phyloP scores from a whole-genome alignment of 768 basidiomycete species.

The Suillus placidus region DNA sequence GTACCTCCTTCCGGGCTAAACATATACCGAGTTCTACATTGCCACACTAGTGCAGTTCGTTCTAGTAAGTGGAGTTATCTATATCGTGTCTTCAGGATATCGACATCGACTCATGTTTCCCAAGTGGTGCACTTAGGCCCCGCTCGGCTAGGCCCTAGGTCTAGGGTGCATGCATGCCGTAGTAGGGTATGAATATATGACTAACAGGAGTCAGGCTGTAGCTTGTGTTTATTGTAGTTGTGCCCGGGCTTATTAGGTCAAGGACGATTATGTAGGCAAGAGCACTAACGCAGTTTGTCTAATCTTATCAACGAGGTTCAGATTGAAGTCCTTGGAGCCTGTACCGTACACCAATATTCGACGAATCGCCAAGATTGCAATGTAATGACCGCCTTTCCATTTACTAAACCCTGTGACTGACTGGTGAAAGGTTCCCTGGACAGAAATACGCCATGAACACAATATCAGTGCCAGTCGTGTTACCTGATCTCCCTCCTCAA shows the following conservation, averaged over 20 bases:
- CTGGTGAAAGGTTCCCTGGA: background rate
- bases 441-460: background rate
- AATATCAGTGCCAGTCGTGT: background rate
- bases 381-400: background rate
- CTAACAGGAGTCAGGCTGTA: background rate
- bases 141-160: too few species aligned
- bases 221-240: background rate
- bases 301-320: background rate
- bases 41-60: background rate
- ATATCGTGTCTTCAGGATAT: background rate
- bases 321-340: background rate
- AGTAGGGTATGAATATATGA: background rate
- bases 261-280: background rate
- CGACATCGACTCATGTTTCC: background rate
- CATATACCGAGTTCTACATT: background rate
- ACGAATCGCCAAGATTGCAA: background rate
- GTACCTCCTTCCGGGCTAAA: background rate
- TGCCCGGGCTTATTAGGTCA: background rate
- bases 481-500: constrained; percentile 27
- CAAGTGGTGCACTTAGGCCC: background rate
- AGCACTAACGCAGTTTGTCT: background rate
- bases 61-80: background rate
- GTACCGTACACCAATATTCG: background rate
- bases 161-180: background rate
- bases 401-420: background rate